A percentile compares a stretch with the other conserved stretches of the same genome.
phyloP scores from a whole-genome alignment of 176 grass and related monocot species.

The Oryza glumipatula region DNA sequence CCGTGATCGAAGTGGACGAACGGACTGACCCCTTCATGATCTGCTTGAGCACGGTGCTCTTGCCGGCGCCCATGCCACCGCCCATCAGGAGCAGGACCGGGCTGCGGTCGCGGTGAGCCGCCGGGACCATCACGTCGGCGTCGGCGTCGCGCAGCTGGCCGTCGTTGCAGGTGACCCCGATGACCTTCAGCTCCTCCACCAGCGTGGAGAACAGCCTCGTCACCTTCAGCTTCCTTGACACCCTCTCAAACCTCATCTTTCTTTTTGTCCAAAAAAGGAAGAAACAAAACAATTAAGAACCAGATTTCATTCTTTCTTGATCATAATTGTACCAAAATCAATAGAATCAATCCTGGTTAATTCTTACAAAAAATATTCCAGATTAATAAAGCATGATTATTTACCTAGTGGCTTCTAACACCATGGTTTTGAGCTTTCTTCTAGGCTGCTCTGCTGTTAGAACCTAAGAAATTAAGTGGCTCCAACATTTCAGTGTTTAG shows the following conservation, averaged over 20 bases:
- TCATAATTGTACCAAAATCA: background rate
- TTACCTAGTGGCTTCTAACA: slow-evolving; percentile 95
- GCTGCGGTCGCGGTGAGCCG: slow-evolving; percentile 70
- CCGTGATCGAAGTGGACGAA: background rate
- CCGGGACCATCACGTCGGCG: slow-evolving; percentile 84
- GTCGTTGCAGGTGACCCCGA: slow-evolving; percentile 54
- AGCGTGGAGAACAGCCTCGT: slow-evolving; percentile 86
- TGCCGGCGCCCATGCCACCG: slow-evolving; percentile 96
- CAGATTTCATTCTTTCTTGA: background rate
- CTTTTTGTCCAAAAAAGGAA: slow-evolving; percentile 36
- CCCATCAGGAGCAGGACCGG: slow-evolving; percentile 95
- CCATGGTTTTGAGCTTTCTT: slow-evolving; percentile 76
- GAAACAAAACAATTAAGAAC: background rate
- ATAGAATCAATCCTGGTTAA: background rate
- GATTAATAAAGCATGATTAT: background rate
- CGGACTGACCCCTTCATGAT: slow-evolving; percentile 75
- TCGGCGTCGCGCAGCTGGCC: slow-evolving; percentile 46
- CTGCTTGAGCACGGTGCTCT: slow-evolving; percentile 91
- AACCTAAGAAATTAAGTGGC: slow-evolving; percentile 42
- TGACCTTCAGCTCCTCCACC: slow-evolving; percentile 77
- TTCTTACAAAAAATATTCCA: background rate
- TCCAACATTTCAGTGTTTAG: background rate
- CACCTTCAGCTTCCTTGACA: slow-evolving; percentile 76
- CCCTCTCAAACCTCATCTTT: slow-evolving; percentile 90
- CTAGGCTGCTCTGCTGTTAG: slow-evolving; percentile 62